Percentiles rank a stretch among this genome's conserved stretches.
These are phyloP conservation scores for Leptographium procerum DNA, from an alignment of 2,329 filamentous ascomycete species.

Conservation along the genomic window DNA sequence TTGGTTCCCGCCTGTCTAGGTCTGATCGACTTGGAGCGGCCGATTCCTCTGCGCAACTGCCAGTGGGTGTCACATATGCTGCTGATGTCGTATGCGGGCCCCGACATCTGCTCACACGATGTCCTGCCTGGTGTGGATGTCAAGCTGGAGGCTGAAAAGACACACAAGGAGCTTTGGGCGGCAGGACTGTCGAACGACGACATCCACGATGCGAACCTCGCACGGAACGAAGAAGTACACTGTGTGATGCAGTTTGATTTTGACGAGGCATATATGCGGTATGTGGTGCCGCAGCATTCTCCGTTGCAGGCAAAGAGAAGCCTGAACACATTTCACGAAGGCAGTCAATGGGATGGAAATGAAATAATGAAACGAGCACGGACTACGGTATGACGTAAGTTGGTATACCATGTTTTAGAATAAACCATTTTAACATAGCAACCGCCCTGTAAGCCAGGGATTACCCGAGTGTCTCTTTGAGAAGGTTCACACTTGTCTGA, in stretches of 20 bases:
- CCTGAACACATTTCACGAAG: neutral
- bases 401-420: no score
- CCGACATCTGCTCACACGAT: neutral
- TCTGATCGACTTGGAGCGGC: neutral
- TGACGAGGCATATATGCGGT: constrained; percentile 1
- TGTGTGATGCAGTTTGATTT: constrained; percentile 5
- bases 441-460: no score
- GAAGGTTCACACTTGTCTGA: no score
- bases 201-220: neutral
- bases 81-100: constrained; percentile 6
- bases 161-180: neutral
- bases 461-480: no score
- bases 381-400: neutral
- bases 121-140: neutral
- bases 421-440: no score
- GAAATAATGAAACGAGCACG: neutral
- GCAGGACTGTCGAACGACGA: neutral
- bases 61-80: neutral
- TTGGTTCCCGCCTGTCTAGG: constrained; percentile 4
- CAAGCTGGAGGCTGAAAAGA: neutral
- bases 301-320: neutral
- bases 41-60: neutral
- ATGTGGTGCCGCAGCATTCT: neutral
- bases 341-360: neutral
- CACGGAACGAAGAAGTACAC: constrained; percentile 2